Evolutionary conservation across 2,329 filamentous ascomycete species (phyloP), one percentile per base, ranked within the genome.

Genomic region (Penicillium sp.): DNA sequence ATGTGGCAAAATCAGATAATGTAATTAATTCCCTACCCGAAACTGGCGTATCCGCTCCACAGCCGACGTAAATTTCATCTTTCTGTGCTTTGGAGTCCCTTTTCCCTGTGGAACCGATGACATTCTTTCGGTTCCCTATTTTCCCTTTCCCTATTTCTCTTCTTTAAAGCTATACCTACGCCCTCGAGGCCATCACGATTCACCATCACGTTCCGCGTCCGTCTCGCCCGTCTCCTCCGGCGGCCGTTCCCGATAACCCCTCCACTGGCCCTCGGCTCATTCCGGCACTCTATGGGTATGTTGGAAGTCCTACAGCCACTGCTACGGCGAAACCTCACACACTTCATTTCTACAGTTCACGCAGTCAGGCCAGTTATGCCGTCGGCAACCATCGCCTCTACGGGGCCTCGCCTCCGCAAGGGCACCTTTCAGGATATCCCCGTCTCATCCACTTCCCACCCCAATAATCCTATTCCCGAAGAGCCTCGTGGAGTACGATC

Each of bases 381-480:
- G 37, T 58, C 65, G 42, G 58, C 60, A 45, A 56, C 52, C 31
- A 53, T 61, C 41, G 58, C 59, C 39, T 63, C 61, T 15, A 55
- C 57, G 47, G 52, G 55, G 32, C 40, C 56, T 31, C 58, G 53
- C 38, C 51, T 57, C 42, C 55, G 55, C 33, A 58, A 63, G 55
- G 53, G 55, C 33, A 63, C 62, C 12, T 60, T 62, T 39, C 58
- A 59, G 46, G 59, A 55, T 18, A 64, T 71, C 38, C 70, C 69
- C 10, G 54, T 66, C 47, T 70, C 72, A 4, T 61, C 66, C 12
- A 75, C 72, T 44, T 76, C 72, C 31, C 74, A 76, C 52, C 74
- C 75, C 12, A 64, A 71, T 43, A 72, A 77, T 55, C 74, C 74
- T 10, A 68, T 77, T 45, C 75, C 75, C 4, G 71, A 76, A 65